Evolutionary conservation across 83 land plant species (phyloP).

Genomic region (Thuja plicata): DNA sequence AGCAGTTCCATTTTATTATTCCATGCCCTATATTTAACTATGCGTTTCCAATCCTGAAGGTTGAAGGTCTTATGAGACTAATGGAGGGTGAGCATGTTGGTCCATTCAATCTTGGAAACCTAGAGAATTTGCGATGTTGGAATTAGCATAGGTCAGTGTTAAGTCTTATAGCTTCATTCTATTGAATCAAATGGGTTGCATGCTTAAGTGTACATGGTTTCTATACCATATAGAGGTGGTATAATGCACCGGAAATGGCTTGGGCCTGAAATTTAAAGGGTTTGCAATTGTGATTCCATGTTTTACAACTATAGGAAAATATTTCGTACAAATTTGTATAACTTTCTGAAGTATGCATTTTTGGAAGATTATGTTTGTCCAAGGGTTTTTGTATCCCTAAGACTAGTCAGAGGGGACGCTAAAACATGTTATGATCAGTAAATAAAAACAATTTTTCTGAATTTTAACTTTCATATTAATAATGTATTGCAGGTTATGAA

Average conservation of each 20-base stretch:
- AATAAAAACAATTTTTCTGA: no score
- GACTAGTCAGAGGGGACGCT: no score
- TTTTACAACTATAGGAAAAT: not conserved
- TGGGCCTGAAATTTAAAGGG: not conserved
- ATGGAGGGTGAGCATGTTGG: slow-evolving; percentile 87
- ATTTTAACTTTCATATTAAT: no score
- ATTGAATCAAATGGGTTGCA: not conserved
- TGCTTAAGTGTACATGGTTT: not conserved
- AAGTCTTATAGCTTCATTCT: not conserved
- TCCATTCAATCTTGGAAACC: slow-evolving; percentile 81
- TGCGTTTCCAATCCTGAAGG: slow-evolving; percentile 29
- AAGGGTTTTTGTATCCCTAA: no score
- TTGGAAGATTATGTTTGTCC: no score
- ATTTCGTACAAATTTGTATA: not conserved
- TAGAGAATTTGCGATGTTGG: slow-evolving; percentile 84
- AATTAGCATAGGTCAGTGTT: slow-evolving; percentile 60
- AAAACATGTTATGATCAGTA: no score
- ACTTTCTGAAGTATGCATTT: not conserved
- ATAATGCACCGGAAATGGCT: not conserved
- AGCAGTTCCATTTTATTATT: not conserved
- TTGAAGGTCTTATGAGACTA: slow-evolving; percentile 66
- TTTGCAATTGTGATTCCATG: not conserved
- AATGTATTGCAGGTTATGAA: slow-evolving; percentile 63
- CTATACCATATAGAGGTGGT: not conserved
- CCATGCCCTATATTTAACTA: not conserved